Base-by-base conservation (phyloP, 306 rosid genomes). In the Phaseolus lunatus region DNA sequence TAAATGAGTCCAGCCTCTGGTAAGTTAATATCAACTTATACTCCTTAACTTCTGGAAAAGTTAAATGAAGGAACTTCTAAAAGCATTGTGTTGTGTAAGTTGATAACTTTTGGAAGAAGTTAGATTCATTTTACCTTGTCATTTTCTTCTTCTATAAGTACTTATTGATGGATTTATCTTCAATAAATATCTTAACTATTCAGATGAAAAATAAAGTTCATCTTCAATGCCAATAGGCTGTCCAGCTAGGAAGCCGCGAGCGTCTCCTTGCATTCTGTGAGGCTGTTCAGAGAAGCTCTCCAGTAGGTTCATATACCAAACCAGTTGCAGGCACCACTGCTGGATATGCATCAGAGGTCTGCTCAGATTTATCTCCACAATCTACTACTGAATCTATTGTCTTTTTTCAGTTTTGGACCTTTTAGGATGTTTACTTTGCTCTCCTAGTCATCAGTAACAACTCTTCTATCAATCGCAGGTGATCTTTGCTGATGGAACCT, bases 281-380 rank as follows among this genome's bases (percentile, higher is more conserved):
- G 88, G 95, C 97, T 77, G 97, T 94, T 69, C 98, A 94, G 80
- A 88, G 95, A 86, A 92, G 87, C 81, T 94, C 98, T 48, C 97
- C 97, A 0, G 97, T 94, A 27, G 86, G 95, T 35, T 92, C 98
- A 11, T 94, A 84, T 73, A 85, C 98, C 45, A 92, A 85, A 84
- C 97, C 98, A 4, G 76, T 94, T 72, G 92, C 96, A 0, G 97
- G 98, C 50, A 67, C 79, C 75, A 90, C 95, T 65, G 89, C 98
- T 18, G 98, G 96, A 86, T 92, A 94, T 84, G 98, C 98, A 75
- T 94, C 97, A 53, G 98, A 94, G 98, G 97, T 94, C 56, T 78
- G 82, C 43, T 52, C 31, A 44, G 70, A 69, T 71, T 41, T 45
- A 43, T 61, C 75, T 29, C 9, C 23, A 7, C 48, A 49, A 7